phyloP scores from a whole-genome alignment of 495 filamentous ascomycete species.

The Trichocladium uniseriatum region DNA sequence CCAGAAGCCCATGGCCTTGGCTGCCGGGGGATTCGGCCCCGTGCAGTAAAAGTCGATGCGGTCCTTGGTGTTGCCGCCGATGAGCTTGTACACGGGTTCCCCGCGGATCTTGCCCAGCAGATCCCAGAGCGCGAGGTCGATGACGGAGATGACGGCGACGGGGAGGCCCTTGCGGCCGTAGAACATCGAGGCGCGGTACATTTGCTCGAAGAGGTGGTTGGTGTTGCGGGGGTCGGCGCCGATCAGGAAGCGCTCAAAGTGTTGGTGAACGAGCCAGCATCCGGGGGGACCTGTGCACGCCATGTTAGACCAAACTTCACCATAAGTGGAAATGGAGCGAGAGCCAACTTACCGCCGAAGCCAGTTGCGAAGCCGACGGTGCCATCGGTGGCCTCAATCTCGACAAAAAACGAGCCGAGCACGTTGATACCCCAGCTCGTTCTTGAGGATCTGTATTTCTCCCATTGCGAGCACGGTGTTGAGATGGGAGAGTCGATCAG shows the following conservation, averaged over 20 bases:
- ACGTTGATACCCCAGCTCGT: constrained; percentile 97
- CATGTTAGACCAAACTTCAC: constrained; percentile 1
- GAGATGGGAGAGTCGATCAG: constrained; percentile 84
- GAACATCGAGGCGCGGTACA: constrained; percentile 93
- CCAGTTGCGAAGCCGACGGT: constrained; percentile 88
- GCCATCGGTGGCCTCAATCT: constrained; percentile 80
- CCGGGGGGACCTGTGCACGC: constrained; percentile 58
- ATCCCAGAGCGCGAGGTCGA: constrained; percentile 89
- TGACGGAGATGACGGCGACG: constrained; percentile 83
- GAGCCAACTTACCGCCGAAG: constrained; percentile 57
- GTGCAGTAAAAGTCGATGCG: constrained; percentile 90
- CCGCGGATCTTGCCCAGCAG: constrained; percentile 78
- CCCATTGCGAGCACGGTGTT: constrained; percentile 82
- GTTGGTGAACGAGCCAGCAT: constrained; percentile 84
- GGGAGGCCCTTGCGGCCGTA: constrained; percentile 88
- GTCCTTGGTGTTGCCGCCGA: constrained; percentile 74
- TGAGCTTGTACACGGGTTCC: constrained; percentile 90
- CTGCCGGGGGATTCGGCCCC: constrained; percentile 67
- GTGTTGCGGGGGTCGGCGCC: constrained; percentile 82
- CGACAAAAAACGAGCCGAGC: constrained; percentile 85
- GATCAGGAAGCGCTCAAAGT: constrained; percentile 84
- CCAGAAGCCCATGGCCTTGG: constrained; percentile 76
- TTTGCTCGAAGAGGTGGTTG: constrained; percentile 84
- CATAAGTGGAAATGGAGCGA: not conserved
- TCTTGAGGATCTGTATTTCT: constrained; percentile 73